These are phyloP conservation scores for Acorus calamus DNA, from an alignment of 106 monocot species.

Conservation along the genomic window DNA sequence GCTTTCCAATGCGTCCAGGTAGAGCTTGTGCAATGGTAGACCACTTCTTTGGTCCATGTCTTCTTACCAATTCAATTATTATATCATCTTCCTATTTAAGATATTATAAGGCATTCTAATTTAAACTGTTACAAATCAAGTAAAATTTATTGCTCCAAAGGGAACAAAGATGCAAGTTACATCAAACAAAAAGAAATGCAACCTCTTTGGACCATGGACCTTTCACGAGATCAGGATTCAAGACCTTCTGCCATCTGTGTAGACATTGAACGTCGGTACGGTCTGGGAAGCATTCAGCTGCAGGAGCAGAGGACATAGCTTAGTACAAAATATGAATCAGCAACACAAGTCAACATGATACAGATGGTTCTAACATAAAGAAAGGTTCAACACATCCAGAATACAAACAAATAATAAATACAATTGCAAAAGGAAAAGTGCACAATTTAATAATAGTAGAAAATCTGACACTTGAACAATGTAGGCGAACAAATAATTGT, in stretches of 20 bases:
- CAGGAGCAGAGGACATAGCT: slow-evolving; percentile 6
- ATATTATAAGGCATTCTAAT: background rate
- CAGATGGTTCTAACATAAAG: no score
- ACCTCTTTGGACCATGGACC: slow-evolving; percentile 99
- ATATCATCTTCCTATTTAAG: slow-evolving; percentile 77
- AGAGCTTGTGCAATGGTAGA: slow-evolving; percentile 78
- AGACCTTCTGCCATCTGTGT: slow-evolving; percentile 97
- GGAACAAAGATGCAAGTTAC: background rate
- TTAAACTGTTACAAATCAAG: background rate
- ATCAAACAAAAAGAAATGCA: background rate
- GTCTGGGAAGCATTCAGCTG: slow-evolving; percentile 88
- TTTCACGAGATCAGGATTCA: slow-evolving; percentile 93
- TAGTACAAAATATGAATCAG: no score
- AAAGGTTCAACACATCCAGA: background rate
- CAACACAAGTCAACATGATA: no score
- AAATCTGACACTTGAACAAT: no score
- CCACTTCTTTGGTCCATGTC: slow-evolving; percentile 83
- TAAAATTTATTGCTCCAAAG: background rate
- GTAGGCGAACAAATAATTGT: no score
- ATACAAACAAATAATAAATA: background rate
- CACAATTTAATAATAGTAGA: no score
- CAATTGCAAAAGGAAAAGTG: no score
- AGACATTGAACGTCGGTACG: slow-evolving; percentile 88
- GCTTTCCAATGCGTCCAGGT: slow-evolving; percentile 95
- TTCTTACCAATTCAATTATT: slow-evolving; percentile 76